Conservation (phyloP, 2,329 filamentous ascomycete genomes). For the Teratosphaeria pseudoeucalypti region DNA sequence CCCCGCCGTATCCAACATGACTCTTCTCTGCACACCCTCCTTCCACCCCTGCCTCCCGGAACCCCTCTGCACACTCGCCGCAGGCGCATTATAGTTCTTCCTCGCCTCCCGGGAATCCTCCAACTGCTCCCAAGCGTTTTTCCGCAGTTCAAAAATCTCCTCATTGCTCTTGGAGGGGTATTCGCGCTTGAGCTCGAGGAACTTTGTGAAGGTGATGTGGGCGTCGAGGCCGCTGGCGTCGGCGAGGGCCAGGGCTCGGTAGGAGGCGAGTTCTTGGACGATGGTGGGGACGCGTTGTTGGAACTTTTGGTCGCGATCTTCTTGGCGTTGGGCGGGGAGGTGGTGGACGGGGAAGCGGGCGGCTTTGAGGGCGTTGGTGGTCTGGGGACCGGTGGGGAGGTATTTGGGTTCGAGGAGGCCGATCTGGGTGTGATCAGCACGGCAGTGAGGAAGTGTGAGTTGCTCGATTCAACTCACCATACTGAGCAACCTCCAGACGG, state of each 20-base stretch:
- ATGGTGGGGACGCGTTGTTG: neutral
- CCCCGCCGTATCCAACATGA: neutral
- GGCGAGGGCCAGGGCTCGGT: neutral
- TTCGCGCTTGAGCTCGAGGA: neutral
- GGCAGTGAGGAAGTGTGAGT: neutral
- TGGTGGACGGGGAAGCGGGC: slow-evolving; percentile 23
- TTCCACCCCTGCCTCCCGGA: neutral
- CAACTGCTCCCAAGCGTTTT: neutral
- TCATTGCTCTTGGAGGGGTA: neutral
- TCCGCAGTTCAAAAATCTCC: neutral
- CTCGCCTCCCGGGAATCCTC: neutral
- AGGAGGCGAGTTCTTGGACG: neutral
- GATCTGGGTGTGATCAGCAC: slow-evolving; percentile 20
- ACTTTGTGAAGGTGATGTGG: neutral
- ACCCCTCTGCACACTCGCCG: neutral
- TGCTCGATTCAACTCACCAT: slow-evolving; percentile 49
- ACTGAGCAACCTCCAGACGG: slow-evolving; percentile 73
- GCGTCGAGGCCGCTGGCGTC: neutral
- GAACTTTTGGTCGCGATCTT: neutral
- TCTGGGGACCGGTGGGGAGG: slow-evolving; percentile 23
- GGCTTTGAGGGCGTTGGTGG: slow-evolving; percentile 18
- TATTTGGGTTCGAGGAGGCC: slow-evolving; percentile 34
- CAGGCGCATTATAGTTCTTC: neutral
- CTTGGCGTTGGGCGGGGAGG: neutral
- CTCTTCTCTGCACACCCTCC: neutral